phyloP scores from a whole-genome alignment of 371 early-diverging fungal species.

The Batkoa obscura region DNA sequence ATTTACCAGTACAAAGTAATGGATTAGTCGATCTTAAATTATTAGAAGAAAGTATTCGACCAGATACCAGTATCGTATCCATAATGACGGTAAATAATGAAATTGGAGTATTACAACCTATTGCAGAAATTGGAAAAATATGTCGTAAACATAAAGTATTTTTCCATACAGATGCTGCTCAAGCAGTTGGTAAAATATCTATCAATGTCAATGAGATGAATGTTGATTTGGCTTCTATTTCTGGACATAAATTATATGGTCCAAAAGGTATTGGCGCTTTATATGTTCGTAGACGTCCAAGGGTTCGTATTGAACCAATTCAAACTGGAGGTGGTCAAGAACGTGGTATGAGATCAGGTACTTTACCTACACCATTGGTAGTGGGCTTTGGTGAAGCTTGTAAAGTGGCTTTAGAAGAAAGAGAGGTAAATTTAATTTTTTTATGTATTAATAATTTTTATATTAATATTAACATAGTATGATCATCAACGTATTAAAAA shows the following conservation, averaged over 20 bases:
- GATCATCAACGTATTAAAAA: conserved; percentile 53
- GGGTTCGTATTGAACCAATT: conserved; percentile 87
- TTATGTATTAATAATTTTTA: conserved; percentile 1
- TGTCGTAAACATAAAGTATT: conserved; percentile 78
- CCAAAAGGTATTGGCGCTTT: conserved; percentile 98
- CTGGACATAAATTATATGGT: conserved; percentile 98
- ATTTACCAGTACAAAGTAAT: conserved; percentile 77
- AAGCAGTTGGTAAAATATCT: conserved; percentile 96
- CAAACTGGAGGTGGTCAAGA: conserved; percentile 98
- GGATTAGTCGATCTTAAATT: conserved; percentile 67
- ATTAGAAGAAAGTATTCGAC: conserved; percentile 74
- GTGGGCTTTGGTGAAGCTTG: conserved; percentile 97
- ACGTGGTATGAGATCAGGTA: conserved; percentile 94
- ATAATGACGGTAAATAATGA: conserved; percentile 99
- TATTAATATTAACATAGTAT: conserved; percentile 24
- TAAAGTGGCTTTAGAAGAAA: conserved; percentile 67
- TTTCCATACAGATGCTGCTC: conserved; percentile 99
- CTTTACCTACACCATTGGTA: conserved; percentile 88
- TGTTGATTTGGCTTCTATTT: conserved; percentile 92
- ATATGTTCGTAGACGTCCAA: conserved; percentile 89
- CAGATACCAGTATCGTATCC: conserved; percentile 86
- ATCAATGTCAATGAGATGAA: conserved; percentile 93
- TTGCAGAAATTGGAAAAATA: conserved; percentile 83
- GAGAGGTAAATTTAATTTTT: conserved; percentile 42
- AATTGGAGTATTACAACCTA: conserved; percentile 94